Conservation (phyloP, 345 rosid genomes). For the Salix arbutifolia region DNA sequence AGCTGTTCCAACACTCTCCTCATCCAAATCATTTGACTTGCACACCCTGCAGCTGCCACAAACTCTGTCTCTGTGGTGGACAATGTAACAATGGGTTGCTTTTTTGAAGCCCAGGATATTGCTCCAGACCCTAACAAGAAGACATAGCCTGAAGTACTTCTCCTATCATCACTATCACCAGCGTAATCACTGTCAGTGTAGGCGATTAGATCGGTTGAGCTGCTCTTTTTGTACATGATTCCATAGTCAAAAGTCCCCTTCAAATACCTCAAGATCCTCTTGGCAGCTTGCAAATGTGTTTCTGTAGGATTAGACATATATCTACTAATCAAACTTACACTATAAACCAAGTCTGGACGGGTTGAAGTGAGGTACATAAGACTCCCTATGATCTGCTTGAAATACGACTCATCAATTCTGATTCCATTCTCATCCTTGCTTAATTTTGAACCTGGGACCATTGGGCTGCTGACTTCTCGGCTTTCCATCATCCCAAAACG, state of each 20-base stretch:
- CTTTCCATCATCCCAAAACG: background rate
- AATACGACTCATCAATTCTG: background rate
- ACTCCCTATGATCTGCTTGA: background rate
- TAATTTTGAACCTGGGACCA: background rate
- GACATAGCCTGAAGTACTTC: too few species aligned
- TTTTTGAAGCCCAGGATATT: too few species aligned
- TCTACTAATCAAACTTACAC: background rate
- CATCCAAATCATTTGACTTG: background rate
- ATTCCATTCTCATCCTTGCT: background rate
- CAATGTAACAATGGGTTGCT: too few species aligned
- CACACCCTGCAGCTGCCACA: background rate
- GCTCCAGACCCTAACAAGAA: too few species aligned
- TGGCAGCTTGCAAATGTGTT: too few species aligned
- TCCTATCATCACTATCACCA: background rate
- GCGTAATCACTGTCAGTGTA: rapidly evolving
- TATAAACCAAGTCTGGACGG: background rate
- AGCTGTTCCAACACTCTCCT: background rate
- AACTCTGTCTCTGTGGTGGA: background rate
- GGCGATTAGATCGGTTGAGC: too few species aligned
- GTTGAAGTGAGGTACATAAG: background rate
- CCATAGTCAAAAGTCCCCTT: too few species aligned
- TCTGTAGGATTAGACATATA: background rate
- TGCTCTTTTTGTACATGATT: too few species aligned
- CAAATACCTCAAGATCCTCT: too few species aligned
- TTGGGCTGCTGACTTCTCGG: background rate